Percentiles rank a stretch among this genome's conserved stretches.
phyloP scores from a whole-genome alignment of 768 basidiomycete genomes.

The Mycena crocata region DNA sequence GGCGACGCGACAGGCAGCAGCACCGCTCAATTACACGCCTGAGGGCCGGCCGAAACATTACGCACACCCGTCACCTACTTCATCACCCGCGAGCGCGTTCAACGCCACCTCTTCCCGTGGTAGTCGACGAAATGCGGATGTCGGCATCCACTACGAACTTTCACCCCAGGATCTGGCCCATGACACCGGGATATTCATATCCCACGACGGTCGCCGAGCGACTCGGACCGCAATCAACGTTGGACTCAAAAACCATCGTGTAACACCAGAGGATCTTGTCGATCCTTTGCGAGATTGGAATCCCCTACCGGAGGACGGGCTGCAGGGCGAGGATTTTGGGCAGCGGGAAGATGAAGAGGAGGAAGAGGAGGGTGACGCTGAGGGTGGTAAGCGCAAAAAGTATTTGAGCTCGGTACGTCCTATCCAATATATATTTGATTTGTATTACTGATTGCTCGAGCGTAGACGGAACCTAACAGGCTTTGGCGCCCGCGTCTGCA shows the following conservation, averaged over 20 bases:
- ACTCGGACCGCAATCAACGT: not conserved
- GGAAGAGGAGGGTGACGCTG: too few relatives aligned
- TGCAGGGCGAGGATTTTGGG: not conserved
- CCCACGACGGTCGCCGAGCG: not conserved
- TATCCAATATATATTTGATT: not conserved
- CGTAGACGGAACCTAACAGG: conserved; percentile 10
- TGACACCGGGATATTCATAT: not conserved
- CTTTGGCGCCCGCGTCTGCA: not conserved
- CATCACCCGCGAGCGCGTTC: too few relatives aligned
- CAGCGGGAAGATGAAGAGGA: not conserved
- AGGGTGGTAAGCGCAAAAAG: too few relatives aligned
- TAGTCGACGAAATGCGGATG: too few relatives aligned
- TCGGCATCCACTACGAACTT: too few relatives aligned
- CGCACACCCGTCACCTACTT: too few relatives aligned
- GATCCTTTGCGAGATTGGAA: not conserved
- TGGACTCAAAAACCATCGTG: not conserved
- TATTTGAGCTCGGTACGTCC: not conserved
- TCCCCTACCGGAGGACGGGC: not conserved
- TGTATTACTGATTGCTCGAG: too few relatives aligned
- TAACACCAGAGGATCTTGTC: not conserved
- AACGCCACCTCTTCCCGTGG: too few relatives aligned
- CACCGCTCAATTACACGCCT: too few relatives aligned
- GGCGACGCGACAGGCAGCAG: too few relatives aligned
- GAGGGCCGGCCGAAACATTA: too few relatives aligned
- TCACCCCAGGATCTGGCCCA: too few relatives aligned